Base-by-base conservation (phyloP, 306 rosid species). In the Sophora flavescens region DNA sequence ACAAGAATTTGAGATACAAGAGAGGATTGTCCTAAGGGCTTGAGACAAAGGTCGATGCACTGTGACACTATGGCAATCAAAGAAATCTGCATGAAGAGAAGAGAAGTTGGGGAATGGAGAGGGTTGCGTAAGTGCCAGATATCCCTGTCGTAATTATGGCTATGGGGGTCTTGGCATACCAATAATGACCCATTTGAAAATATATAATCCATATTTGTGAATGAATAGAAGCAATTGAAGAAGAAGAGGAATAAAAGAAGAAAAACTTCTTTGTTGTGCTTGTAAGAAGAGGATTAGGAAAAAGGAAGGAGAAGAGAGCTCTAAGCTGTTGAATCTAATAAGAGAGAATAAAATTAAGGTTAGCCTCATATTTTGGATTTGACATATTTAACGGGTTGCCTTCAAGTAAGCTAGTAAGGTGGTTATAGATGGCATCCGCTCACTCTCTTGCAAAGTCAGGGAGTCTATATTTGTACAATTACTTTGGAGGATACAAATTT, bases 1-100 rank as follows among this genome's bases (percentile, higher is more conserved):
- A 91, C 97, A 58, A 91, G 77, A 60, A 91, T 86, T 13, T 89
- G 91, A 10, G 97, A 75, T n/a, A 91, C 93, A 52, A 89, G 39
- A 26, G 83, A 61, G 78, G 93, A 82, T 70, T 91, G 97, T 45
- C 97, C 95, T 8, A 91, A 32, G 12, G 88, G 91, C 65, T 2
- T 82, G 65, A 91, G 85, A 52, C 77, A 68, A 39, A 45, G 0
- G 38, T 83, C 56, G 9, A 88, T 53, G 22, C 78, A 18, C 63
- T 82, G 88, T 2, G 93, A 61, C 28, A 63, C 74, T 0, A 86
- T 0, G 51, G 82, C 60, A 58, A 89, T 78, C 32, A 73, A 6
- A 66, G 90, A 84, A 11, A 84, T 56, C 69, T 92, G 97, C 79
- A 88, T 0, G 47, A 91, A 67, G 45, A 92, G 66, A 69, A 92